Conservation (phyloP, 1,284 basidiomycete genomes). For the Anthracocystis panici-leucophaei region DNA sequence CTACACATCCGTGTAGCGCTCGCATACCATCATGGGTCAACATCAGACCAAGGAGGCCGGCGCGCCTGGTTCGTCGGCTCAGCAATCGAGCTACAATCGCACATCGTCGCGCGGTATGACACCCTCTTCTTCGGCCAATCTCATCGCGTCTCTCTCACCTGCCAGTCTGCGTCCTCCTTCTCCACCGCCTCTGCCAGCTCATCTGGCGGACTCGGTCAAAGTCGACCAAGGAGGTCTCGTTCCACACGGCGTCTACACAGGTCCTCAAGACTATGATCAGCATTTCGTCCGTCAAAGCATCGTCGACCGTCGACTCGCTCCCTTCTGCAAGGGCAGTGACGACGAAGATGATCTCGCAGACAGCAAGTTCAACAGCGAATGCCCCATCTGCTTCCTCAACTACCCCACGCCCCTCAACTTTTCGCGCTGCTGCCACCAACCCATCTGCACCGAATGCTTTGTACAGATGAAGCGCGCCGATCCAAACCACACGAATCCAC, state of each 20-base stretch:
- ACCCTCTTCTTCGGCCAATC: conserved; percentile 27
- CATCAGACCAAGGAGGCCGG: conserved; percentile 54
- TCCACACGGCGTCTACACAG: conserved; percentile 87
- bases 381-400: conserved; percentile 94
- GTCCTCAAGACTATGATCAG: conserved; percentile 87
- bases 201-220: conserved; percentile 46
- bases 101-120: conserved; percentile 39
- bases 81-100: conserved; percentile 22
- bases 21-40: conserved; percentile 36
- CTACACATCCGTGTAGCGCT: not conserved
- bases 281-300: conserved; percentile 86
- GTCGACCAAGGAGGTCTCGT: conserved; percentile 79
- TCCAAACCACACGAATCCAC: conserved; percentile 71
- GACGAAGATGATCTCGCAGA: conserved; percentile 90
- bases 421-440: conserved; percentile 96
- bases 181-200: conserved; percentile 40
- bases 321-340: conserved; percentile 94
- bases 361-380: conserved; percentile 87
- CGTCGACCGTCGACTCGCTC: conserved; percentile 86
- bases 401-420: conserved; percentile 77
- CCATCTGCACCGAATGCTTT: conserved; percentile 98
- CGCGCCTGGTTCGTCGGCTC: conserved; percentile 20
- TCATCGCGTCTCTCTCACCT: conserved; percentile 36
- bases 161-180: conserved; percentile 33
- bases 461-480: conserved; percentile 98